phyloP scores from a whole-genome alignment of 352 stramenopile species.

The Pythium volutum region DNA sequence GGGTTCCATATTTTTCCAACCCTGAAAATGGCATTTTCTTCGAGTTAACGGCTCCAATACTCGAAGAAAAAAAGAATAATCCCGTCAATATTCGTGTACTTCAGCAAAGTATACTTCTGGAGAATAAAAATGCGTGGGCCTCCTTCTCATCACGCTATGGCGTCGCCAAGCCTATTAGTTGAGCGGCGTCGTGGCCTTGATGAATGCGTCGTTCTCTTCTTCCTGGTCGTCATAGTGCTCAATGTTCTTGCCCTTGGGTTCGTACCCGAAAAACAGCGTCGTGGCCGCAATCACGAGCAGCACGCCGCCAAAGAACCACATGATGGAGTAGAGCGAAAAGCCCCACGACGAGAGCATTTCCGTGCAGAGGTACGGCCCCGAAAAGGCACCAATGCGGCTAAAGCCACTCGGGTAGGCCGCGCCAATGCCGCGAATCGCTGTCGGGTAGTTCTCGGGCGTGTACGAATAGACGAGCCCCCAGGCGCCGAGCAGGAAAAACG shows the following conservation, averaged over 20 bases:
- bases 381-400: slow-evolving; percentile 64
- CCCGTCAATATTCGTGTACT: too few relatives aligned
- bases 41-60: too few relatives aligned
- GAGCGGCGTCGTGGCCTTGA: slow-evolving; percentile 16
- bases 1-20: too few relatives aligned
- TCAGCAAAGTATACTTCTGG: not conserved
- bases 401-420: slow-evolving; percentile 64
- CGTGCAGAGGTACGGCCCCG: slow-evolving; percentile 54
- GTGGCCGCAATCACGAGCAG: slow-evolving; percentile 52
- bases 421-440: slow-evolving; percentile 62
- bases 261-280: slow-evolving; percentile 61
- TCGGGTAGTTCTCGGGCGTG: slow-evolving; percentile 76
- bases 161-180: slow-evolving; percentile 5
- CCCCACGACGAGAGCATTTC: slow-evolving; percentile 60
- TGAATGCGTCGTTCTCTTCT: slow-evolving; percentile 4
- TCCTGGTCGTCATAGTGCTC: slow-evolving; percentile 37
- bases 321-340: slow-evolving; percentile 56
- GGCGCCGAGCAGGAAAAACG: slow-evolving; percentile 67
- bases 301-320: slow-evolving; percentile 66
- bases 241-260: slow-evolving; percentile 65
- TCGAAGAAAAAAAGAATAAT: too few relatives aligned
- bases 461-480: slow-evolving; percentile 75
- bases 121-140: not conserved
- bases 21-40: too few relatives aligned
- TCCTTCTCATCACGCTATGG: not conserved